Evolutionary conservation across 2,329 filamentous ascomycete species (phyloP).

Genomic region (Colletotrichum scovillei): DNA sequence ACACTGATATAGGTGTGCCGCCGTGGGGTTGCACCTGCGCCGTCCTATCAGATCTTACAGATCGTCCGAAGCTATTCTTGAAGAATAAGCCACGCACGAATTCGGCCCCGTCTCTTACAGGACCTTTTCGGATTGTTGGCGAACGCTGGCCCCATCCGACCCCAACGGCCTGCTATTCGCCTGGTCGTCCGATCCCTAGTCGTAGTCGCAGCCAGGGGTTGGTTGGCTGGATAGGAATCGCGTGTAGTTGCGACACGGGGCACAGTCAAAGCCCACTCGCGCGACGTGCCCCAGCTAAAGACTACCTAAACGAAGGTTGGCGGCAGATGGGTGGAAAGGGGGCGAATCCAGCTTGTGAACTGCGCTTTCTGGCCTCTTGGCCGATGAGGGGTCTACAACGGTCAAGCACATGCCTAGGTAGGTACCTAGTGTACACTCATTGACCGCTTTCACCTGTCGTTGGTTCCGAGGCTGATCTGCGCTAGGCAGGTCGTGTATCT

Average conservation of each 20-base stretch:
- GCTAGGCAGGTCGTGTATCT: slow-evolving; percentile 14
- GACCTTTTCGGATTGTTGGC: slow-evolving; percentile 2
- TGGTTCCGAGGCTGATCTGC: slow-evolving; percentile 27
- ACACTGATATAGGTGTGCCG: not conserved
- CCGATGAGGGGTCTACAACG: not conserved
- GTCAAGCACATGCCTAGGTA: not conserved
- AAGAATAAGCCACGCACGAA: slow-evolving; percentile 14
- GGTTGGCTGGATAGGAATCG: slow-evolving; percentile 1
- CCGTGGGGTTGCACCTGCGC: not conserved
- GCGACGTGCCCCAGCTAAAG: not conserved
- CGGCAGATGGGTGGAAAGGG: not conserved
- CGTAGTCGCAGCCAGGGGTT: slow-evolving; percentile 3
- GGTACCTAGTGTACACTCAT: not conserved
- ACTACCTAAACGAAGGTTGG: not conserved
- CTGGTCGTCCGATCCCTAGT: not conserved
- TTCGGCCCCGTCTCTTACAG: slow-evolving; percentile 9
- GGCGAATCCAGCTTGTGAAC: not conserved
- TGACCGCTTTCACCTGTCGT: not conserved
- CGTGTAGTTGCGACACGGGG: slow-evolving; percentile 16
- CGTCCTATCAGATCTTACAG: not conserved
- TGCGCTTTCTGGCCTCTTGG: not conserved
- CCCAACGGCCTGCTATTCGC: not conserved
- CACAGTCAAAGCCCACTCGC: slow-evolving; percentile 15
- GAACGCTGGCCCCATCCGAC: not conserved
- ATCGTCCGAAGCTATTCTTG: not conserved